Evolutionary conservation across 495 filamentous ascomycete species (phyloP).

Genomic region (Aspergillus nanangensis): DNA sequence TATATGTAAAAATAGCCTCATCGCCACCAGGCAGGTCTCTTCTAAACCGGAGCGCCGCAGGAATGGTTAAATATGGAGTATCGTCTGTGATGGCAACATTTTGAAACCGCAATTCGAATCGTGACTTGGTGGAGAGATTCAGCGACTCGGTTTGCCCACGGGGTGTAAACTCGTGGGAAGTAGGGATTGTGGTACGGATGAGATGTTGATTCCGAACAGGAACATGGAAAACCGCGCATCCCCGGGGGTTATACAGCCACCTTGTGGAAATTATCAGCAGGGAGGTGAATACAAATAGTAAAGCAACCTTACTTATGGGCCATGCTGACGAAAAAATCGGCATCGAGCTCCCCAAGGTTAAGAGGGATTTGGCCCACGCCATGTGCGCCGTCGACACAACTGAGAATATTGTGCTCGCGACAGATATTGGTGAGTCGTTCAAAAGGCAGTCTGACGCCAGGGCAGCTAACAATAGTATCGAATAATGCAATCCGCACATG

Average conservation of each 20-base stretch:
- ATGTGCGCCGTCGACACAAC: constrained; percentile 73
- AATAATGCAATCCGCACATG: constrained; percentile 61
- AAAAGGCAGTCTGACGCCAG: constrained; percentile 76
- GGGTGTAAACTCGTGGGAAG: constrained; percentile 51
- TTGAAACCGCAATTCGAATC: constrained; percentile 69
- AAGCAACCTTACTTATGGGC: constrained; percentile 62
- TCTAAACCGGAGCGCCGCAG: constrained; percentile 66
- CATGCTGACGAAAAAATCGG: constrained; percentile 82
- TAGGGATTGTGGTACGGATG: constrained; percentile 78
- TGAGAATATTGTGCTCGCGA: constrained; percentile 57
- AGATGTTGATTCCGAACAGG: constrained; percentile 65
- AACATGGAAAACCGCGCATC: constrained; percentile 76
- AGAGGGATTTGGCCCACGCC: constrained; percentile 73
- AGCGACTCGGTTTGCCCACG: constrained; percentile 9
- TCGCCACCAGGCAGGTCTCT: constrained; percentile 70
- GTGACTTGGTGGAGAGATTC: constrained; percentile 20
- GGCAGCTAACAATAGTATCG: constrained; percentile 70
- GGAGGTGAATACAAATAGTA: background rate
- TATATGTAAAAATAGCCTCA: constrained; percentile 57
- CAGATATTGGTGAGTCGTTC: constrained; percentile 60
- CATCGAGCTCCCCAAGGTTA: constrained; percentile 54
- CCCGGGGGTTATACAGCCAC: constrained; percentile 81
- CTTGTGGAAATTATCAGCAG: constrained; percentile 17
- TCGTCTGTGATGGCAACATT: constrained; percentile 74
- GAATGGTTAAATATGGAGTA: constrained; percentile 64